Percentiles rank a stretch among this genome's conserved stretches.
phyloP scores from a whole-genome alignment of 495 filamentous ascomycete genomes.

The Penicillium subrubescens region DNA sequence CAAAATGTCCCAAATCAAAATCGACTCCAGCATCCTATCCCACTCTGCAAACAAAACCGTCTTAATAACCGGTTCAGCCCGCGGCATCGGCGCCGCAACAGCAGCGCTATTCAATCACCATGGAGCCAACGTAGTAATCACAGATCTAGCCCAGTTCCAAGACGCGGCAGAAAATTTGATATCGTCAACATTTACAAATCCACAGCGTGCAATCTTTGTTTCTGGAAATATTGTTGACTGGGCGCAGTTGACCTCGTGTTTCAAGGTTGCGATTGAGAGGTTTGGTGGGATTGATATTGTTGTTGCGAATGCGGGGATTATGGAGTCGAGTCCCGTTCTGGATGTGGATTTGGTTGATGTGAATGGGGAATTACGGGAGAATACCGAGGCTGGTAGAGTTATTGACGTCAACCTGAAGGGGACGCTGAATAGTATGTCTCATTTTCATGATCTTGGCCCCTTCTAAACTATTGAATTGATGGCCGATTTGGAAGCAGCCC shows the following conservation, averaged over 20 bases:
- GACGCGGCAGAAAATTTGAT: conserved; percentile 20
- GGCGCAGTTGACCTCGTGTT: conserved; percentile 46
- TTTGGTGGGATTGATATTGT: conserved; percentile 62
- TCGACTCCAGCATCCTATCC: conserved; percentile 14
- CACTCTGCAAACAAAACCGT: conserved; percentile 23
- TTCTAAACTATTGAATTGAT: too few species aligned
- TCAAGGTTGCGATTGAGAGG: conserved; percentile 51
- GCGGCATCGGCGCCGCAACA: conserved; percentile 43
- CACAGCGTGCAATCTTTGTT: conserved; percentile 23
- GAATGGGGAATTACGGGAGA: conserved; percentile 24
- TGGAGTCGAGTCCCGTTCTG: conserved; percentile 34
- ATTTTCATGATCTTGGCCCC: background rate
- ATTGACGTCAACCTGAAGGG: conserved; percentile 42
- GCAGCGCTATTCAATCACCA: conserved; percentile 26
- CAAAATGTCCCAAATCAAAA: conserved; percentile 15
- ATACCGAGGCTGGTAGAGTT: conserved; percentile 22
- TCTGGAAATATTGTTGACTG: conserved; percentile 30
- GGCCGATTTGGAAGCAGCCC: too few species aligned
- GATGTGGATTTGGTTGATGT: conserved; percentile 24
- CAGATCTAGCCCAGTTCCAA: conserved; percentile 24
- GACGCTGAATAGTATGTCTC: conserved; percentile 33
- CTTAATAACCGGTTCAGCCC: conserved; percentile 42
- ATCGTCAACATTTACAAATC: conserved; percentile 11
- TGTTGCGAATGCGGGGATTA: conserved; percentile 70
- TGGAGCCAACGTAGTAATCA: conserved; percentile 35